Base-by-base conservation (phyloP, 1,284 basidiomycete species). In the Melampsora allii-populina region DNA sequence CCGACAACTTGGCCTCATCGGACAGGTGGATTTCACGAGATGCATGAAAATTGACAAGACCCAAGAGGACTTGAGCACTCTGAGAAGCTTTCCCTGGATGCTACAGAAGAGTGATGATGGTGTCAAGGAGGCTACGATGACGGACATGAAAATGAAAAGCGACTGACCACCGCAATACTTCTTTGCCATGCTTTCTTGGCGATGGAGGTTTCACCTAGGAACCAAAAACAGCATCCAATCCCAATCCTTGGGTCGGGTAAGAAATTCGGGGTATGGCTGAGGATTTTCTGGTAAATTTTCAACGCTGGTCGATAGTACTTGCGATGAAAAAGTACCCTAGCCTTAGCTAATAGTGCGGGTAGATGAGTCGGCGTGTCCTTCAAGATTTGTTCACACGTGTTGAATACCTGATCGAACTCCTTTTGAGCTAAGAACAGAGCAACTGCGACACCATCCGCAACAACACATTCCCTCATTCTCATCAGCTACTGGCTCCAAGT, bases 231-330 rank as follows among this genome's bases (percentile, higher is more conserved):
- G 7, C 96, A 83, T 9, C 94, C 94, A 48, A 97, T 91, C 19
- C 94, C 94, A 77, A 96, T 90, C 17, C 94, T 86, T 36, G 94
- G 94, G 81, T 97, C 94, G 0, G 94, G 94, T 27, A 85, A 83
- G 82, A 90, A 91, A 14, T 85, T 82, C 0, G 94, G 92, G 67
- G 87, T 88, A 59, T 91, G 85, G 58, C 86, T 84, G 17, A 97
- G 85, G 14, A 94, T 88, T 72, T 88, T 87, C 80, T 95, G 94
- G 81, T 95, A 96, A 2, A 88, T 81, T 77, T 88, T 87, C 21
- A 96, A 85, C 0, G 94, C 88, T 63, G 88, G 87, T n/a, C 87
- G 84, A 79, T 87, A 91, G 76, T 89, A 87, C 63, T 91, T 85
- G 76, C 88, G 85, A 19, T 89, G 87, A 80, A 92, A 94, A 24